Base-by-base conservation (phyloP, 2,329 filamentous ascomycete species). In the Tolypocladium paradoxum region DNA sequence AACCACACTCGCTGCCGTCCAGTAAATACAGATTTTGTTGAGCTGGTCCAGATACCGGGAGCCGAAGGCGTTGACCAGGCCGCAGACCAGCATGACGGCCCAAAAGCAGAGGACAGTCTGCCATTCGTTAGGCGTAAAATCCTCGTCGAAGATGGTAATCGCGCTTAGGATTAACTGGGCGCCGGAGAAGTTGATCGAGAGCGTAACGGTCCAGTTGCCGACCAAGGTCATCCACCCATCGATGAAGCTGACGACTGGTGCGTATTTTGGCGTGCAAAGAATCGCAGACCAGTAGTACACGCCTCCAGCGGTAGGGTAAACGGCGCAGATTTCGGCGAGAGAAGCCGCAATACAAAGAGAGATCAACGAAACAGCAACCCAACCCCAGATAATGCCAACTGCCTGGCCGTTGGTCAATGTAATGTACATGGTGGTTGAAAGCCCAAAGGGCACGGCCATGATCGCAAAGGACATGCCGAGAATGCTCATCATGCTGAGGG, bases 41-140 rank as follows among this genome's bases (percentile, higher is more conserved):
- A 90, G 75, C 34, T 79, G 73, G 2, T 86, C 85, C 33, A 90
- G 72, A 9, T 83, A 66, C 1, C 63, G 58, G 18, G 69, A 69
- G 29, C 78, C 75, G 58, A 88, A 85, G 6, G 82, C 81, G 58
- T 89, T 90, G 66, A 89, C 73, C 51, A 81, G 55, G 56, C 87
- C 83, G 43, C 82, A 83, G 20, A 79, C 69, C 33, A 84, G 56
- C 55, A 81, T 85, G 60, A 84, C 83, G n/a, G 73, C 84, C 60
- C 86, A 79, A 66, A 89, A 90, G 57, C 88, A 85, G 45, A 89
- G 70, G 63, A 90, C 88, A 52, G 87, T 84, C 66, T 90, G 85
- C 83, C 85, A 89, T 20, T 77, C 62, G 58, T 84, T 70, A 3
- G 80, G 61, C 38, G 75, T 72, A 62, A 84, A 89, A 55, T 70